Evolutionary conservation across 2,329 filamentous ascomycete species (phyloP).

Genomic region (Tolypocladium endophyticum): DNA sequence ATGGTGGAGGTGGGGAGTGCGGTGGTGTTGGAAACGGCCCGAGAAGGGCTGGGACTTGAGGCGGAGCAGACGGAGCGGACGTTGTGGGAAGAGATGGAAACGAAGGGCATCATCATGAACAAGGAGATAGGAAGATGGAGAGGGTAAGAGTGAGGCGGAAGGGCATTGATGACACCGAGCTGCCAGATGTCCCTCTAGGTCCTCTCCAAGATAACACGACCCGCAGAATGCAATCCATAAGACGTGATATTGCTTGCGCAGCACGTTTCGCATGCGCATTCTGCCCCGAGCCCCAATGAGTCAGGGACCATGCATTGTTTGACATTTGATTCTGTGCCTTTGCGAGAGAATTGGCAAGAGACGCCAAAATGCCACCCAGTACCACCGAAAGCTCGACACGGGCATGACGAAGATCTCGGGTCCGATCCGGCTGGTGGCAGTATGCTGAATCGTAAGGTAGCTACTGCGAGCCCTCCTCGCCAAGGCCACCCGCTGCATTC

Average conservation of each 20-base stretch:
- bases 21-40: background rate
- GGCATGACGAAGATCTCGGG: background rate
- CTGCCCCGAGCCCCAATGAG: no score
- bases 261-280: background rate
- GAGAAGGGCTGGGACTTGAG: background rate
- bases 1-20: background rate
- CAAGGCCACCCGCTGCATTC: background rate
- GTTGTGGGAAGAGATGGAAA: background rate
- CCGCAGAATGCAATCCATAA: background rate
- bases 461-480: background rate
- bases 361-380: background rate
- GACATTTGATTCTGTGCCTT: background rate
- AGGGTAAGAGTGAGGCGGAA: background rate
- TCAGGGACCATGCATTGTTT: background rate
- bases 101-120: no score
- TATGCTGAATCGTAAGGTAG: no score
- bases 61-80: background rate
- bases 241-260: background rate
- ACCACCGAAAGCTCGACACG: background rate
- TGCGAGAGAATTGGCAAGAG: background rate
- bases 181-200: background rate
- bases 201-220: background rate
- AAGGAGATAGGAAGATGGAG: background rate
- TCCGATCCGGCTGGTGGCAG: no score
- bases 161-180: background rate